Evolutionary conservation across 352 stramenopile species (phyloP).

Genomic region (Pythium phragmiticola): DNA sequence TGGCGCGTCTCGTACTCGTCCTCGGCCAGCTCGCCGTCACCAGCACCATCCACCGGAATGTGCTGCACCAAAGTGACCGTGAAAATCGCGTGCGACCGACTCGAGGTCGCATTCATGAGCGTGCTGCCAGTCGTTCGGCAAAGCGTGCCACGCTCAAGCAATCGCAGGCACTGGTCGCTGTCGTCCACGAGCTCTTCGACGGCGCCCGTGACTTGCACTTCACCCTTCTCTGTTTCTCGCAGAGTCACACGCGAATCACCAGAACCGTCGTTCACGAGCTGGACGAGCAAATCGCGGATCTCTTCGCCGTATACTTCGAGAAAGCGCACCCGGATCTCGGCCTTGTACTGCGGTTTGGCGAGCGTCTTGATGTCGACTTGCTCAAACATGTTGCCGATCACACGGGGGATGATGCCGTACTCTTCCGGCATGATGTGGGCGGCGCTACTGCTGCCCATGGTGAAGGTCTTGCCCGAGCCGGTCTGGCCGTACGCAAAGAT

Average conservation of each 20-base stretch:
- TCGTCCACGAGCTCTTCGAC: slow-evolving; percentile 66
- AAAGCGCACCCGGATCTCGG: slow-evolving; percentile 83
- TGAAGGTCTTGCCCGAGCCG: slow-evolving; percentile 86
- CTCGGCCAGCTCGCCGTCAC: slow-evolving; percentile 40
- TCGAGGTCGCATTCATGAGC: slow-evolving; percentile 92
- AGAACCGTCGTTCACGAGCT: slow-evolving; percentile 50
- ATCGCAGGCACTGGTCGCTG: slow-evolving; percentile 72
- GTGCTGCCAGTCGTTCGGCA: slow-evolving; percentile 86
- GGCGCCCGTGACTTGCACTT: slow-evolving; percentile 83
- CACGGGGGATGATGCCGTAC: slow-evolving; percentile 86
- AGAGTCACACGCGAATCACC: slow-evolving; percentile 77
- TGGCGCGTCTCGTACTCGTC: slow-evolving; percentile 76
- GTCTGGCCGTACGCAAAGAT: slow-evolving; percentile 91
- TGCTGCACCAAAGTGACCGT: slow-evolving; percentile 84
- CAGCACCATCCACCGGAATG: slow-evolving; percentile 52
- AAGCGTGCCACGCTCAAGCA: slow-evolving; percentile 84
- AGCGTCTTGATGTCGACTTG: slow-evolving; percentile 62
- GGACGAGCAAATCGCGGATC: slow-evolving; percentile 87
- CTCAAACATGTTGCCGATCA: slow-evolving; percentile 85
- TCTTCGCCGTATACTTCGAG: slow-evolving; percentile 92
- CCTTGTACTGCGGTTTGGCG: slow-evolving; percentile 60
- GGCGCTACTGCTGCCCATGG: slow-evolving; percentile 85
- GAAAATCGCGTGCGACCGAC: slow-evolving; percentile 92
- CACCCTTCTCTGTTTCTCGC: slow-evolving; percentile 75
- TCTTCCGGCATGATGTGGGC: slow-evolving; percentile 78